Base-by-base conservation (phyloP, 139 green algal genomes). In the Closterium sp. region DNA sequence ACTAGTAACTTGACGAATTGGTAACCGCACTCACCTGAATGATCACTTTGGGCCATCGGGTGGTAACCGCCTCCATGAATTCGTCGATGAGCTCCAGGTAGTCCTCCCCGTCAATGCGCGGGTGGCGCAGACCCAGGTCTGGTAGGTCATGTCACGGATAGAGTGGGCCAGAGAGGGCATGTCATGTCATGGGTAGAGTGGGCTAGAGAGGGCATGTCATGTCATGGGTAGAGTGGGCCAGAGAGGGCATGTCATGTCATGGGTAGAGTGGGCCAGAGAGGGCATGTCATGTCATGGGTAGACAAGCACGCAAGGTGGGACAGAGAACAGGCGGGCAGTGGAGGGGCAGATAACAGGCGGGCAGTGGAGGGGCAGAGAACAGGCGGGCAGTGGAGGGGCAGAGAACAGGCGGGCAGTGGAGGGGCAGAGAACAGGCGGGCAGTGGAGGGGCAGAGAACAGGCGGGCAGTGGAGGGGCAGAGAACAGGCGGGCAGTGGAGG, bases 1-100 rank as follows among this genome's bases (percentile, higher is more conserved):
- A 94, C 86, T 96, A 95, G 94, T 96, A 97, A 88, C 94, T 97
- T 76, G 55, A 28, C 55, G 23, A 19, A 2, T 19, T 76, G 55
- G 55, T 76, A 34, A 33, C 83, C 9, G n/a, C 28, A 86, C 31
- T 4, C 31, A 93, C 90, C 87, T 96, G 93, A 31, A 96, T 93
- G 31, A 96, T 93, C 6, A 87, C 69, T 34, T 95, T 86, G 4
- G 95, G 95, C 88, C 93, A 95, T 34, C 88, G 88, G 8, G 91
- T 83, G 83, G 88, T 90, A 2, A 95, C 90, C 6, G 95, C 95
- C 76, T 92, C 91, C 84, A 92, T 93, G 85, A 96, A 95, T 89
- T 96, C 95, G 36, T 91, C 92, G 21, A 95, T 28, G 5, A 95
- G 38, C 34, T 35, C 85, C 9, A 92, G 5, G 84, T 95, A 89